phyloP scores from a whole-genome alignment of 352 stramenopile species.

The Blastocystis hominis region DNA sequence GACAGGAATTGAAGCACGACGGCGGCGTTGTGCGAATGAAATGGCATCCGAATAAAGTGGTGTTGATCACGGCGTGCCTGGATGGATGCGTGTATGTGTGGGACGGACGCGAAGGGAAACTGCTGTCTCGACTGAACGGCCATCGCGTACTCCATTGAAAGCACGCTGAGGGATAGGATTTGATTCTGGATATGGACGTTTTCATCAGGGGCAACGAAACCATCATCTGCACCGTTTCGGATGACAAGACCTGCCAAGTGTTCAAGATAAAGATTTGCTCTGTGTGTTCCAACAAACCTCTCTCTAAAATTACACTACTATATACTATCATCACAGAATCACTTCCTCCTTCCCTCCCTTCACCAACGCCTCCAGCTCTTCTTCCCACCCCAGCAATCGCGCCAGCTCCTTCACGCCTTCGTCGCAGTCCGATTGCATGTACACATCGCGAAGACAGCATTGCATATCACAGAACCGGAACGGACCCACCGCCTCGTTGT shows the following conservation, averaged over 20 bases:
- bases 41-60: constrained; percentile 40
- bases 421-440: constrained; percentile 72
- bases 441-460: constrained; percentile 67
- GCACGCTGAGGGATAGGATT: neutral
- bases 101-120: neutral
- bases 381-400: constrained; percentile 64
- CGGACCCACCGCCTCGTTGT: constrained; percentile 69
- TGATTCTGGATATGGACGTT: constrained; percentile 34
- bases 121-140: constrained; percentile 36
- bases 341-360: neutral
- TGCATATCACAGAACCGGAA: constrained; percentile 62
- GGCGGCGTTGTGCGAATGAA: constrained; percentile 9
- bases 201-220: constrained; percentile 21
- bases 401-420: constrained; percentile 69
- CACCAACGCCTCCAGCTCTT: neutral
- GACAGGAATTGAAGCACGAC: constrained; percentile 24
- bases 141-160: neutral
- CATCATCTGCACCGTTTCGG: constrained; percentile 1
- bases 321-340: neutral
- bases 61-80: constrained; percentile 32
- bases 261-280: constrained; percentile 14
- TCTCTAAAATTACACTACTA: neutral
- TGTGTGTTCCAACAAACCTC: neutral
- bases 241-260: constrained; percentile 46
- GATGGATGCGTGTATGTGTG: constrained; percentile 50